Base-by-base conservation (phyloP, 805 yeast species). In the Nakazawaea ernobii region DNA sequence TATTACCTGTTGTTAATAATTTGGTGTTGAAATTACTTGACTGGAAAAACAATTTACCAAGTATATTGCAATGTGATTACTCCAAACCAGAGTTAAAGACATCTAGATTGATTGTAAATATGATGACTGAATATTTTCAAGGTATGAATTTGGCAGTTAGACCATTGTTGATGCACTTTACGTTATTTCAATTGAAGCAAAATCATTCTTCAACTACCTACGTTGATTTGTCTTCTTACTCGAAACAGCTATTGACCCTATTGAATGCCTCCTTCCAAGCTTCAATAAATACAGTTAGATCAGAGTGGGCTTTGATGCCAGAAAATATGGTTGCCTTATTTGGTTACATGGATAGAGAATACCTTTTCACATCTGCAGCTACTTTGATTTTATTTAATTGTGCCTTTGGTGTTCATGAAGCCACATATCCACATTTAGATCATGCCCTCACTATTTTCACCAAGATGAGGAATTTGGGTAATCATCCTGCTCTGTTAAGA, bases 341-440 rank as follows among this genome's bases (percentile, higher is more conserved):
- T 65, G 94, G 95, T 2, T 86, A 87, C 70, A 85, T 86, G 92
- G 95, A 86, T 59, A 71, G 95, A 55, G 95, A 86, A 57, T 86
- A 86, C 58, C 66, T 86, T 24, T 86, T 84, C 61, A 85, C 90
- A 0, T 79, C 91, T 0, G 80, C 91, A 3, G 84, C 86, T 5
- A 85, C 94, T 0, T 65, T 85, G 41, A 78, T 85, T 13, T 67
- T 86, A 37, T 85, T 84, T 61, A 86, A 83, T 59, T 82, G 89
- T 1, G 83, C 94, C 0, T 86, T 86, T 66, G 95, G 95, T 7
- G 84, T 85, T 6, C 88, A 85, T 58, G 87, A 84, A 26, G 87
- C 86, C 28, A 84, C 92, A 0, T 68, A 73, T 41, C 80, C 75
- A 39, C 88, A 84, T 58, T 63, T 86, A 45, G 91, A 85, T 59